These are phyloP conservation scores for Lolium multiflorum DNA, from an alignment of 176 grass and related monocot genomes.

Conservation along the genomic window DNA sequence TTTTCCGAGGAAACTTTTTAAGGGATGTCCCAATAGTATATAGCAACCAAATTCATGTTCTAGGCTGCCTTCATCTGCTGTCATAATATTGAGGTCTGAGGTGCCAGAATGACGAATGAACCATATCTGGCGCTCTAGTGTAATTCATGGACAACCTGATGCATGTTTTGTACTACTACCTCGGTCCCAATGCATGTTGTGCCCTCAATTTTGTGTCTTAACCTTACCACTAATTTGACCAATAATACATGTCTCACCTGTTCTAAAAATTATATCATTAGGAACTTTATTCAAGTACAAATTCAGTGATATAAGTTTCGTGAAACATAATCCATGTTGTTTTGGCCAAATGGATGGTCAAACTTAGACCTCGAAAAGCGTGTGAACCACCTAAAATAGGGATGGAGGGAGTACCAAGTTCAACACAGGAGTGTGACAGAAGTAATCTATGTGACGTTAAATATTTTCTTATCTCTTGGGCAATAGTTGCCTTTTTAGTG, in stretches of 20 bases:
- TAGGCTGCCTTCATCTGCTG: not conserved
- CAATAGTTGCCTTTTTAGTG: not conserved
- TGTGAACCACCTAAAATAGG: too few species aligned
- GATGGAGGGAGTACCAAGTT: not conserved
- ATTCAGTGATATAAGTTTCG: too few species aligned
- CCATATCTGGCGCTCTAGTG: not conserved
- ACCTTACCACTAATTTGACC: too few species aligned
- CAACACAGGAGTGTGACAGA: not conserved
- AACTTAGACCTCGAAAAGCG: too few species aligned
- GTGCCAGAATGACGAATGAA: slow-evolving; percentile 15
- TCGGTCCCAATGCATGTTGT: too few species aligned
- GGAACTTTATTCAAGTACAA: too few species aligned
- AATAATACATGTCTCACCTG: too few species aligned
- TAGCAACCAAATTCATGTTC: not conserved
- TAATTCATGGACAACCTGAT: slow-evolving; percentile 8
- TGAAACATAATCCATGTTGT: too few species aligned
- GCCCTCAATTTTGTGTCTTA: too few species aligned
- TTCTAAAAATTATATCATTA: too few species aligned
- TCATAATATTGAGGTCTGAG: slow-evolving; percentile 17
- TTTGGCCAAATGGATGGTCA: too few species aligned
- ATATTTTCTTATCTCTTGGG: slow-evolving; percentile 7
- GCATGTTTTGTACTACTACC: not conserved
- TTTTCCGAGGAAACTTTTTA: not conserved
- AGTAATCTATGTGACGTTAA: not conserved
- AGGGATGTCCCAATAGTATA: not conserved